phyloP scores from a whole-genome alignment of 768 basidiomycete species.

The Macrocybe gigantea region DNA sequence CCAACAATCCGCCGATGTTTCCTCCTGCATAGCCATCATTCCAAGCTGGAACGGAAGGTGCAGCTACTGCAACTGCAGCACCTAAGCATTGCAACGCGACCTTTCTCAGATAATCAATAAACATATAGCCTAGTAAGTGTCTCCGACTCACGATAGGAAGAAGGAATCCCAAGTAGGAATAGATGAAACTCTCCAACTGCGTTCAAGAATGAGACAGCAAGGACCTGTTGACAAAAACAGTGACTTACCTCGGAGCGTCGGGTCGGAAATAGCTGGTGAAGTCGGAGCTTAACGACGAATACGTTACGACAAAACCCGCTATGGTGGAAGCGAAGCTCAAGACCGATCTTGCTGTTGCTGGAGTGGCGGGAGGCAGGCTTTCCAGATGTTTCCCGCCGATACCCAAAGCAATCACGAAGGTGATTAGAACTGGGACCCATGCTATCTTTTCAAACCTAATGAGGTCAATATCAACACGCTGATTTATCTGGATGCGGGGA shows the following conservation, averaged over 20 bases:
- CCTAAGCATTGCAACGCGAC: constrained; percentile 46
- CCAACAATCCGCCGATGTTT: constrained; percentile 66
- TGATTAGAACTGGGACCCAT: constrained; percentile 64
- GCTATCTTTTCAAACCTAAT: constrained; percentile 57
- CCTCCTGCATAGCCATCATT: constrained; percentile 46
- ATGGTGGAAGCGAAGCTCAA: constrained; percentile 65
- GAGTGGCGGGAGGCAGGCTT: constrained; percentile 37
- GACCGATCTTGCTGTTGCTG: constrained; percentile 49
- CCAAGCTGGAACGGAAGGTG: constrained; percentile 56
- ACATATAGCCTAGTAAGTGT: not conserved
- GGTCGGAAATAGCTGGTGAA: constrained; percentile 68
- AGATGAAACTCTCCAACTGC: constrained; percentile 61
- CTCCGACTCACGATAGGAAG: constrained; percentile 42
- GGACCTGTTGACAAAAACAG: not conserved
- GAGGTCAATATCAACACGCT: not conserved
- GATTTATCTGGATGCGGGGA: not conserved
- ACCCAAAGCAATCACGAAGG: constrained; percentile 59
- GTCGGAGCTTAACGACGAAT: constrained; percentile 57
- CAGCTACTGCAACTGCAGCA: constrained; percentile 59
- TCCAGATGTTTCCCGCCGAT: constrained; percentile 58
- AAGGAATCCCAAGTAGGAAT: constrained; percentile 65
- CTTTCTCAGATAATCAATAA: constrained; percentile 11
- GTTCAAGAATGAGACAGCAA: not conserved
- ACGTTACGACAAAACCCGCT: constrained; percentile 71
- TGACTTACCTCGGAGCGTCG: constrained; percentile 46